These are phyloP conservation scores for Musa beccarii DNA, from an alignment of 176 grass and related monocot species.

Conservation along the genomic window DNA sequence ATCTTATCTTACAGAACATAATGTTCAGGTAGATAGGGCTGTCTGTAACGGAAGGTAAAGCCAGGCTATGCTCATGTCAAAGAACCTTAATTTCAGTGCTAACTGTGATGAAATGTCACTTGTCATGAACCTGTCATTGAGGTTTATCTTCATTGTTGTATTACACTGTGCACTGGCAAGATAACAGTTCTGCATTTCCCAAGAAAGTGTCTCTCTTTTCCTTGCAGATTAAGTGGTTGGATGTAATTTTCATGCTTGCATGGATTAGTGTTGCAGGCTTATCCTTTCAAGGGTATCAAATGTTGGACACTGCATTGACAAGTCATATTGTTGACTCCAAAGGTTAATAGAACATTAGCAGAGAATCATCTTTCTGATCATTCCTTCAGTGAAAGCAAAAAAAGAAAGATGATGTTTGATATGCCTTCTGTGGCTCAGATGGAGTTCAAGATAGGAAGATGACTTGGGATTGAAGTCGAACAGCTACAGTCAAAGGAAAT, in stretches of 20 bases:
- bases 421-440: too few relatives aligned
- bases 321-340: too few relatives aligned
- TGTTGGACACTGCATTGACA: not conserved
- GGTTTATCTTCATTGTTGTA: not conserved
- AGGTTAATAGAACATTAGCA: too few relatives aligned
- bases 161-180: not conserved
- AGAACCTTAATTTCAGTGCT: conserved; percentile 13
- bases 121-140: not conserved
- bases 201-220: not conserved
- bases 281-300: not conserved
- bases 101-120: conserved; percentile 1
- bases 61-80: not conserved
- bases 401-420: too few relatives aligned
- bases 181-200: not conserved
- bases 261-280: not conserved
- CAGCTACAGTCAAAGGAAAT: too few relatives aligned
- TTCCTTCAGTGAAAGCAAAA: too few relatives aligned
- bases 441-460: too few relatives aligned
- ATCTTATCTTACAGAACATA: not conserved
- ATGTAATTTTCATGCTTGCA: conserved; percentile 4
- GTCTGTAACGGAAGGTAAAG: not conserved
- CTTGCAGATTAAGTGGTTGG: not conserved
- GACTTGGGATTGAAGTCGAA: too few relatives aligned
- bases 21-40: not conserved
- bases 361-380: too few relatives aligned